Evolutionary conservation across 208 protist genomes (phyloP).

Genomic region (Zelonia costaricensis): DNA sequence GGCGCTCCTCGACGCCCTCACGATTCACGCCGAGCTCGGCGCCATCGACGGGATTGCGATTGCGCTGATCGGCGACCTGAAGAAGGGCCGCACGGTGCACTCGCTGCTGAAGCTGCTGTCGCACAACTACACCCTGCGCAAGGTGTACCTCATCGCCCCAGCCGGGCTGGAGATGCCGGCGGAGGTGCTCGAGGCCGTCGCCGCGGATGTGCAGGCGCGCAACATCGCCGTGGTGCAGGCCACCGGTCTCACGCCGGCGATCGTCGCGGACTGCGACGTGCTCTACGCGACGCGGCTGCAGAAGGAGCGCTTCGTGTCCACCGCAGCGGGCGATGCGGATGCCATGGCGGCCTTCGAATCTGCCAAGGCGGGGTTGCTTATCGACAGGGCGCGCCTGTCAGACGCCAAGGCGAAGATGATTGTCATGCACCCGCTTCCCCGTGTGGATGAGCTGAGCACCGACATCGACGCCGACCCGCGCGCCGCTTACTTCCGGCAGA

Average conservation of each 20-base stretch:
- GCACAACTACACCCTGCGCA: conserved; percentile 81
- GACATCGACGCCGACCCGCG: conserved; percentile 94
- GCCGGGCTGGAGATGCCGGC: conserved; percentile 89
- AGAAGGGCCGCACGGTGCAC: conserved; percentile 97
- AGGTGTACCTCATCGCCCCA: conserved; percentile 92
- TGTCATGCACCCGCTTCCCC: conserved; percentile 98
- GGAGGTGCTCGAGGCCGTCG: conserved; percentile 70
- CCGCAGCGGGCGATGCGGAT: conserved; percentile 40
- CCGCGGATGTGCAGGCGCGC: conserved; percentile 36
- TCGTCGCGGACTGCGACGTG: conserved; percentile 94
- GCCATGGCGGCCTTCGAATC: conserved; percentile 84
- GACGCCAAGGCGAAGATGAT: conserved; percentile 91
- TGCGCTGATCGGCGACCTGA: conserved; percentile 97
- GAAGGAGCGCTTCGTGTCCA: conserved; percentile 94
- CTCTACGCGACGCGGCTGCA: conserved; percentile 97
- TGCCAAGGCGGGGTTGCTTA: conserved; percentile 73
- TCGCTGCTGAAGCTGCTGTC: conserved; percentile 93
- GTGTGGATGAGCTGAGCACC: conserved; percentile 96
- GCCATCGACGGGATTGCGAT: conserved; percentile 91
- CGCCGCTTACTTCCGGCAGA: conserved; percentile 98
- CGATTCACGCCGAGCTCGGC: conserved; percentile 95
- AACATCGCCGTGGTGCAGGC: conserved; percentile 42
- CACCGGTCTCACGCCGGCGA: conserved; percentile 33
- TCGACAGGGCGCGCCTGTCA: conserved; percentile 71
- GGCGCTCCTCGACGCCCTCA: conserved; percentile 98